Conservation (phyloP, 768 basidiomycete genomes). For the Boletellus ananas region DNA sequence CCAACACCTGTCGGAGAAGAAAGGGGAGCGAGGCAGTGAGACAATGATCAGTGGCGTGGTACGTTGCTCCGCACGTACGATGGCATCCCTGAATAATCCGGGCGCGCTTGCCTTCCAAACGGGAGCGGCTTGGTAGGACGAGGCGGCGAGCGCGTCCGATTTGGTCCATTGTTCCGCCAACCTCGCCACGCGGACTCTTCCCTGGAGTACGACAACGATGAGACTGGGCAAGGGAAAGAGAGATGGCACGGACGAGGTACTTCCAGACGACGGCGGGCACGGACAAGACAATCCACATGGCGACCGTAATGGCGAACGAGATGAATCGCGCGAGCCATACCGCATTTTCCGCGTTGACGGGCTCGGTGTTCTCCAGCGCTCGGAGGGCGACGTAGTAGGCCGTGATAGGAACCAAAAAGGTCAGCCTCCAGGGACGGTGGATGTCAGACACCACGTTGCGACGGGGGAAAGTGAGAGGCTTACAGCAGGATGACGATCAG, state of each 20-base stretch:
- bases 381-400: constrained; percentile 35
- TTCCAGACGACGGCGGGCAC: constrained; percentile 48
- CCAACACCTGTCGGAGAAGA: constrained; percentile 32
- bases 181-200: constrained; percentile 36
- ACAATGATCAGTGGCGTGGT: background rate
- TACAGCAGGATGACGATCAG: constrained; percentile 39
- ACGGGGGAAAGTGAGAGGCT: constrained; percentile 6
- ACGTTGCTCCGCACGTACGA: constrained; percentile 29
- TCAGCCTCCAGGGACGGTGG: constrained; percentile 25
- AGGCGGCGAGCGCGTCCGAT: constrained; percentile 33
- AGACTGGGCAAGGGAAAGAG: background rate
- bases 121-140: constrained; percentile 27
- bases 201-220: constrained; percentile 28
- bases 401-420: constrained; percentile 38
- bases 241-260: constrained; percentile 29
- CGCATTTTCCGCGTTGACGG: constrained; percentile 11
- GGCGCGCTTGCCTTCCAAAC: constrained; percentile 43
- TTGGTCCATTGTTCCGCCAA: constrained; percentile 40
- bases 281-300: constrained; percentile 35
- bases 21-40: background rate
- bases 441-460: background rate
- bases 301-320: constrained; percentile 37
- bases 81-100: constrained; percentile 33
- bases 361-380: constrained; percentile 2
- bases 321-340: constrained; percentile 36